Evolutionary conservation across 2,329 filamentous ascomycete species (phyloP), one percentile per base, ranked within the genome.

Genomic region (Cadophora sp.): DNA sequence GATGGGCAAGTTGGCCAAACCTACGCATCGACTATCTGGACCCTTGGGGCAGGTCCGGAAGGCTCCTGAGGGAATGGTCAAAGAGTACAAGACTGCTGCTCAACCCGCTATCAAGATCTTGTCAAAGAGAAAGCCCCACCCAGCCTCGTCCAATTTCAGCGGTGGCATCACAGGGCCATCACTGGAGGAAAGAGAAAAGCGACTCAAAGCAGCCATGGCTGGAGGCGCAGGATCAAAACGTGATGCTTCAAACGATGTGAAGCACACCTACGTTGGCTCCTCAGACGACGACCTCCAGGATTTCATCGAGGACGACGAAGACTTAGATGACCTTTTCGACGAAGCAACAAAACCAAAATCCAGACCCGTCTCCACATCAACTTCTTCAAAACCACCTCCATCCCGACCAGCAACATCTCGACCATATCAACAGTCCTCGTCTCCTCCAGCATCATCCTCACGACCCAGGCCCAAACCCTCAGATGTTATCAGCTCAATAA

Each of bases 21-120:
- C 80, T 14, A 77, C 79, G 1, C 78, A 80, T 64, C 71, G 77
- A 67, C 69, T 81, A 31, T 56, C 70, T 37, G 76, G 79, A 29
- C 76, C 74, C 19, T 71, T 76, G 7, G 75, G 70, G 7, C 74
- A 76, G 72, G 81, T 89, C 53, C 77, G 68, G 24, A 80, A 79
- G 56, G 86, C 87, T 0, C 88, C 88, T 7, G 74, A 79, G 1
- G 82, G 81, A 62, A 87, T 89, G 86, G 74, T 87, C 6, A 80
- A 84, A 60, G 86, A 87, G 62, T 80, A 84, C 59, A 80, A 83
- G 31, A 83, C 83, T 56, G 81, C 82, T 14, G 74, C 75, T 11
- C 79, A 82, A 64, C 80, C 65, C 77, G 64, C 72, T 14, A 59
- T 77, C 2, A 75, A 69, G 67, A 75, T 78, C 11, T 60, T 83